These are phyloP conservation scores for Euphorbia pulcherrima DNA, from an alignment of 345 rosid genomes.

Conservation along the genomic window DNA sequence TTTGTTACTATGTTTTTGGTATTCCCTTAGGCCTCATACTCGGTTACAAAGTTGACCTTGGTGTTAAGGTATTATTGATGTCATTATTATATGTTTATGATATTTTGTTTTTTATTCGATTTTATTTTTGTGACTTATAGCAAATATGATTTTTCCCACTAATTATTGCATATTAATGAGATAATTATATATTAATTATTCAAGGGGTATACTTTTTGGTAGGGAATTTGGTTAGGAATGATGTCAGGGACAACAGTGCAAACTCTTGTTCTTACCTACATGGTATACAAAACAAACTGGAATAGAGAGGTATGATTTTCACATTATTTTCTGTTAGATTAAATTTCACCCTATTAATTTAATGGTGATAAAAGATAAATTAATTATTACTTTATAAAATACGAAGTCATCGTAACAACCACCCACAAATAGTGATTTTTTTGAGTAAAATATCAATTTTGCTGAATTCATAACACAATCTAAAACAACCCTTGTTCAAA, in stretches of 20 bases:
- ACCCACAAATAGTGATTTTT: too few relatives aligned
- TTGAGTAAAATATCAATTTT: too few relatives aligned
- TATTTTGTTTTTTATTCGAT: background rate
- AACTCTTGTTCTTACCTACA: constrained; percentile 17
- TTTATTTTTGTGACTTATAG: background rate
- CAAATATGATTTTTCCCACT: background rate
- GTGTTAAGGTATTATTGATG: constrained; percentile 37
- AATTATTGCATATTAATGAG: too few relatives aligned
- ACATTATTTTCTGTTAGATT: background rate
- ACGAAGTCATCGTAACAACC: background rate
- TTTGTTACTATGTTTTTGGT: constrained; percentile 56
- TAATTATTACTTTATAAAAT: background rate
- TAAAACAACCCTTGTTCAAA: too few relatives aligned
- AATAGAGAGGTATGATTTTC: constrained; percentile 25
- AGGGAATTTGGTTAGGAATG: constrained; percentile 32
- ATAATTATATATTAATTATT: too few relatives aligned
- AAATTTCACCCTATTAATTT: too few relatives aligned
- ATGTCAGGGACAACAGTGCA: constrained; percentile 22
- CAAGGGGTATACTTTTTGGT: background rate
- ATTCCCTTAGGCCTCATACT: constrained; percentile 54
- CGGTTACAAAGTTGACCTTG: constrained; percentile 46
- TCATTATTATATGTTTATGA: background rate
- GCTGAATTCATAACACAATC: too few relatives aligned
- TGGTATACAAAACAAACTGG: constrained; percentile 29
- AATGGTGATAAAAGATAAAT: too few relatives aligned